phyloP scores from a whole-genome alignment of 225 moss, liverwort and hornwort genomes.

The Pseudoscleropodium purum region DNA sequence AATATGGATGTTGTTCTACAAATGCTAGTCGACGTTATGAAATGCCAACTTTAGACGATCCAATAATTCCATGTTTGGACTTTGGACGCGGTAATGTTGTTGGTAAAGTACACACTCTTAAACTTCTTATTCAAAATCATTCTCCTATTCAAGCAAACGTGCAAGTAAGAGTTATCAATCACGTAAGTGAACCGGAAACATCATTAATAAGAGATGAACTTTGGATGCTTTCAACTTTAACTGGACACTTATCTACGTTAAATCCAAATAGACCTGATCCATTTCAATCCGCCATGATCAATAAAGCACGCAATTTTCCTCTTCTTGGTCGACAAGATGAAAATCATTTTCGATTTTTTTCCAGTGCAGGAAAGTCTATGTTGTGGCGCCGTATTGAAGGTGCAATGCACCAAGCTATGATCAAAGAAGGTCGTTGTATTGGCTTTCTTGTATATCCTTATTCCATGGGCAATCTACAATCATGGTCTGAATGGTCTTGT shows the following conservation, averaged over 20 bases:
- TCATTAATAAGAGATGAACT: slow-evolving; percentile 58
- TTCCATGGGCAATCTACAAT: slow-evolving; percentile 38
- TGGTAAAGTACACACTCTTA: slow-evolving; percentile 66
- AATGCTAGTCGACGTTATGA: neutral
- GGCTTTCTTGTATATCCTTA: slow-evolving; percentile 79
- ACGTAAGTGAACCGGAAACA: slow-evolving; percentile 43
- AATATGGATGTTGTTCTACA: neutral
- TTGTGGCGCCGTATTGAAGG: slow-evolving; percentile 72
- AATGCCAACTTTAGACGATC: slow-evolving; percentile 24
- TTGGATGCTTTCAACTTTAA: slow-evolving; percentile 70
- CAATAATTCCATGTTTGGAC: slow-evolving; percentile 61
- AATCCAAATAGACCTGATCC: slow-evolving; percentile 58
- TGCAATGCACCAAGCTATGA: slow-evolving; percentile 76
- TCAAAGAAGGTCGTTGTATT: slow-evolving; percentile 62
- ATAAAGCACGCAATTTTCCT: slow-evolving; percentile 20
- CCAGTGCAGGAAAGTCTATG: slow-evolving; percentile 76
- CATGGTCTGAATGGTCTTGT: slow-evolving; percentile 85
- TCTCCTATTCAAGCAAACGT: slow-evolving; percentile 65
- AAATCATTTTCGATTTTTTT: slow-evolving; percentile 59
- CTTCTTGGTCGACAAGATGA: slow-evolving; percentile 36
- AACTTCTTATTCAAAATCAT: slow-evolving; percentile 56
- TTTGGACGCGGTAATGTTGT: slow-evolving; percentile 56
- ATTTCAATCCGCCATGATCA: slow-evolving; percentile 39
- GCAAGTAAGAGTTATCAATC: slow-evolving; percentile 22
- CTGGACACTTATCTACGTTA: slow-evolving; percentile 57